phyloP scores from a whole-genome alignment of 805 yeast genomes.

The Ogataea neopini region DNA sequence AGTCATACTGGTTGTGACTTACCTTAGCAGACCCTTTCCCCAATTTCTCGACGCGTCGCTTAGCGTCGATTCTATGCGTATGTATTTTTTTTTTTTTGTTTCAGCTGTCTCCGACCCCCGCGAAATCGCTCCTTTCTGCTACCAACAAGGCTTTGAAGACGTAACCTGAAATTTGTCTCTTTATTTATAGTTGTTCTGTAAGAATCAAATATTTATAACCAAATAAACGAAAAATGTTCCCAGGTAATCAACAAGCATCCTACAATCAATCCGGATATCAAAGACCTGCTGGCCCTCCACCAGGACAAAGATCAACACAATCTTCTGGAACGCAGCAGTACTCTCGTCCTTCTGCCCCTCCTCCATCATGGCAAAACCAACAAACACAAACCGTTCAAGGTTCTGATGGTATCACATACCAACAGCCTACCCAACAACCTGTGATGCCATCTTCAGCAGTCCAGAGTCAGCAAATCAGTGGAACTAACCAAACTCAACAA shows the following conservation, averaged over 20 bases:
- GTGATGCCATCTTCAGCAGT: constrained; percentile 22
- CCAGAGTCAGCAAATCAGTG: constrained; percentile 30
- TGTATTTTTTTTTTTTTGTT: neutral
- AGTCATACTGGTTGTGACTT: neutral
- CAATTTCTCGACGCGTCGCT: neutral
- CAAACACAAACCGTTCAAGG: constrained; percentile 9
- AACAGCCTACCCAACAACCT: constrained; percentile 16
- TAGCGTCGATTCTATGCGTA: neutral
- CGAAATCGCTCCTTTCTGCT: constrained; percentile 4
- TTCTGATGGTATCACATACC: constrained; percentile 13
- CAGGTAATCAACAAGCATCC: constrained; percentile 21
- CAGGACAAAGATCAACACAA: neutral
- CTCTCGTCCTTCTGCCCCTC: constrained; percentile 15
- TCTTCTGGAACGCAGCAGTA: constrained; percentile 10
- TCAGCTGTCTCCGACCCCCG: neutral
- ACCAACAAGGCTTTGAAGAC: constrained; percentile 4
- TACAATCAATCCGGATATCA: constrained; percentile 20
- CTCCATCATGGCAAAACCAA: constrained; percentile 18
- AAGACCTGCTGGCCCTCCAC: constrained; percentile 25
- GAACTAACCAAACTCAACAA: constrained; percentile 33
- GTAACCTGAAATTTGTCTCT: constrained; percentile 3
- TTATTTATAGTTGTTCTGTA: neutral
- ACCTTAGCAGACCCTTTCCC: neutral
- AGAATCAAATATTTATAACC: no score
- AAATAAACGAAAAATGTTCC: constrained; percentile 12